phyloP scores from a whole-genome alignment of 306 rosid species.

The Begonia fuchsioides region DNA sequence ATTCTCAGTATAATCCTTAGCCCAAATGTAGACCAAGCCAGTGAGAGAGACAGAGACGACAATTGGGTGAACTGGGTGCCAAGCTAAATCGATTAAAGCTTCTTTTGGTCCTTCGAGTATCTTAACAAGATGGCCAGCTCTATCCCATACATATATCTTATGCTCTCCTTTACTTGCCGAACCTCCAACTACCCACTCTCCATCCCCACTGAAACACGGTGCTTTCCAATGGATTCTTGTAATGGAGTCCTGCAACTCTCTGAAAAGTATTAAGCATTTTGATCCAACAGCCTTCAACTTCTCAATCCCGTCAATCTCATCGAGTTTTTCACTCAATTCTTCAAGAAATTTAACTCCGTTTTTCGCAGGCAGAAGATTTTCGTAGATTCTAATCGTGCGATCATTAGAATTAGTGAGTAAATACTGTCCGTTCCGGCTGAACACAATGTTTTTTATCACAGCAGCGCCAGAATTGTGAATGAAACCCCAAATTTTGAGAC shows the following conservation, averaged over 20 bases:
- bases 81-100: slow-evolving; percentile 85
- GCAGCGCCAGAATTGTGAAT: slow-evolving; percentile 74
- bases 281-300: slow-evolving; percentile 68
- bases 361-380: slow-evolving; percentile 72
- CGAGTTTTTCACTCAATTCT: slow-evolving; percentile 21
- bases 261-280: slow-evolving; percentile 61
- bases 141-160: slow-evolving; percentile 94
- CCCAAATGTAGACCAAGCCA: slow-evolving; percentile 87
- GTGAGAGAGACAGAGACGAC: slow-evolving; percentile 84
- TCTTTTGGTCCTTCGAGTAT: slow-evolving; percentile 99
- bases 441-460: slow-evolving; percentile 74
- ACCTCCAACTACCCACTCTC: slow-evolving; percentile 98
- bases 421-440: slow-evolving; percentile 87
- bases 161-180: slow-evolving; percentile 99
- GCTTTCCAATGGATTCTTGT: slow-evolving; percentile 99
- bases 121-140: slow-evolving; percentile 93
- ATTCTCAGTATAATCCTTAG: slow-evolving; percentile 94
- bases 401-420: slow-evolving; percentile 91
- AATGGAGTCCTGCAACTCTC: slow-evolving; percentile 91
- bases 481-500: slow-evolving; percentile 41
- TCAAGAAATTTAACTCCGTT: slow-evolving; percentile 46
- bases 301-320: slow-evolving; percentile 41
- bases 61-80: slow-evolving; percentile 96
- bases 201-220: slow-evolving; percentile 97
- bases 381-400: slow-evolving; percentile 72